These are phyloP conservation scores for Penicillium sp. DNA, from an alignment of 2,329 filamentous ascomycete genomes.

Conservation along the genomic window DNA sequence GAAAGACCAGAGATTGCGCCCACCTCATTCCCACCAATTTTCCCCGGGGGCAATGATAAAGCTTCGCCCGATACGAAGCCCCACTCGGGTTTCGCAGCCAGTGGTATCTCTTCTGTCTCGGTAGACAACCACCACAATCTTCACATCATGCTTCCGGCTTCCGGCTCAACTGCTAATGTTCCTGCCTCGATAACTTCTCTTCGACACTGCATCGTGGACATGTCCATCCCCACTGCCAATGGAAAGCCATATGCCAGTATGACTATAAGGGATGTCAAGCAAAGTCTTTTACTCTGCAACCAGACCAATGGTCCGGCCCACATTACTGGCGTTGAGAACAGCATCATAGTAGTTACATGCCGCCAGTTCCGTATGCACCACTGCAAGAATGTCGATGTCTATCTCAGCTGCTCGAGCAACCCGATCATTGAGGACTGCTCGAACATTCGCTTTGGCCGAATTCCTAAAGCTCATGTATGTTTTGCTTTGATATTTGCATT, in stretches of 20 bases:
- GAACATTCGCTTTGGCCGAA: slow-evolving; percentile 73
- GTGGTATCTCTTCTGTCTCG: slow-evolving; percentile 54
- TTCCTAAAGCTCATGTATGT: slow-evolving; percentile 70
- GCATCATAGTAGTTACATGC: slow-evolving; percentile 74
- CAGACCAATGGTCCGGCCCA: slow-evolving; percentile 78
- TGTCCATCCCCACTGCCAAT: slow-evolving; percentile 63
- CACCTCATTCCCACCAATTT: slow-evolving; percentile 33
- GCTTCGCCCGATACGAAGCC: slow-evolving; percentile 18
- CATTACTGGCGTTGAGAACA: slow-evolving; percentile 71
- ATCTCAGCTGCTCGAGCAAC: slow-evolving; percentile 76
- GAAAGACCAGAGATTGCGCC: slow-evolving; percentile 38
- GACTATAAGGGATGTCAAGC: slow-evolving; percentile 66
- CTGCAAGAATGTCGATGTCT: slow-evolving; percentile 76
- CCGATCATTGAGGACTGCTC: slow-evolving; percentile 93
- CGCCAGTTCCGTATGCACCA: slow-evolving; percentile 94
- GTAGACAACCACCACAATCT: slow-evolving; percentile 67
- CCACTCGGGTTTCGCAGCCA: slow-evolving; percentile 59
- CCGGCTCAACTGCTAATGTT: slow-evolving; percentile 68
- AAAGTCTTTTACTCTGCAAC: slow-evolving; percentile 75
- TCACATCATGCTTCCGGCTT: slow-evolving; percentile 74
- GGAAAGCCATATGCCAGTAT: slow-evolving; percentile 69
- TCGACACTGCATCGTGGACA: slow-evolving; percentile 72
- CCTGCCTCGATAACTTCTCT: slow-evolving; percentile 73
- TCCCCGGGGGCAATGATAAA: slow-evolving; percentile 21
- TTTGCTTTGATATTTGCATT: neutral